These are phyloP conservation scores for Corynespora cassiicola DNA, from an alignment of 2,329 filamentous ascomycete species.

Conservation along the genomic window DNA sequence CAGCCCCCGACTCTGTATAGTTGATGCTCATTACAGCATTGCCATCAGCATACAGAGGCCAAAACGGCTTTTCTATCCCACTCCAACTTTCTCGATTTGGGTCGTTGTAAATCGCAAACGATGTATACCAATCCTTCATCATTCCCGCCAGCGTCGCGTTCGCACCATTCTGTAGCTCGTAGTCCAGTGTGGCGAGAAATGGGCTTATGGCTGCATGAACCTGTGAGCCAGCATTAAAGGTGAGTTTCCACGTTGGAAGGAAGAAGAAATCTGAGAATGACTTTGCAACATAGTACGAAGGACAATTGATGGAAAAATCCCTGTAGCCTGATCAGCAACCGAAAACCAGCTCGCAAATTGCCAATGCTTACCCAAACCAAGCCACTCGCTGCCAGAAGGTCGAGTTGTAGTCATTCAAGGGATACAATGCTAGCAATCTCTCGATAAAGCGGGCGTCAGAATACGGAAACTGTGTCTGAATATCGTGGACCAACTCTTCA, in stretches of 20 bases:
- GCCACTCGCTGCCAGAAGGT: slow-evolving; percentile 43
- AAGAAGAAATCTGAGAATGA: slow-evolving; percentile 22
- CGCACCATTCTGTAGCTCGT: slow-evolving; percentile 11
- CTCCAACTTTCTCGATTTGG: slow-evolving; percentile 32
- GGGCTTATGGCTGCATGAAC: slow-evolving; percentile 35
- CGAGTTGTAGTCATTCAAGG: slow-evolving; percentile 32
- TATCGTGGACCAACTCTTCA: slow-evolving; percentile 30
- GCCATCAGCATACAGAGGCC: slow-evolving; percentile 37
- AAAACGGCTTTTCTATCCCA: slow-evolving; percentile 24
- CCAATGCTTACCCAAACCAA: slow-evolving; percentile 35
- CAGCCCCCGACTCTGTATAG: slow-evolving; percentile 12
- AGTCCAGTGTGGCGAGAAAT: slow-evolving; percentile 17
- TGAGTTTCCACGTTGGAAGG: slow-evolving; percentile 35
- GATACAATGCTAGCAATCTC: slow-evolving; percentile 42
- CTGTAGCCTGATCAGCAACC: no score
- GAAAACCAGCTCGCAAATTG: not conserved
- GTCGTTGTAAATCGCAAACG: slow-evolving; percentile 37
- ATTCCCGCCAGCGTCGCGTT: slow-evolving; percentile 38
- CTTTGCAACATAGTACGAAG: slow-evolving; percentile 37
- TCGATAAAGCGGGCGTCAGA: slow-evolving; percentile 39
- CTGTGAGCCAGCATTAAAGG: slow-evolving; percentile 40
- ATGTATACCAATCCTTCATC: slow-evolving; percentile 40
- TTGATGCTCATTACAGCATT: slow-evolving; percentile 16
- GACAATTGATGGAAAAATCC: slow-evolving; percentile 45
- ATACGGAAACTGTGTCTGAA: slow-evolving; percentile 36